A percentile compares a stretch with the other conserved stretches of the same genome.
phyloP scores from a whole-genome alignment of 306 rosid species.

The Cucurbita pepo region DNA sequence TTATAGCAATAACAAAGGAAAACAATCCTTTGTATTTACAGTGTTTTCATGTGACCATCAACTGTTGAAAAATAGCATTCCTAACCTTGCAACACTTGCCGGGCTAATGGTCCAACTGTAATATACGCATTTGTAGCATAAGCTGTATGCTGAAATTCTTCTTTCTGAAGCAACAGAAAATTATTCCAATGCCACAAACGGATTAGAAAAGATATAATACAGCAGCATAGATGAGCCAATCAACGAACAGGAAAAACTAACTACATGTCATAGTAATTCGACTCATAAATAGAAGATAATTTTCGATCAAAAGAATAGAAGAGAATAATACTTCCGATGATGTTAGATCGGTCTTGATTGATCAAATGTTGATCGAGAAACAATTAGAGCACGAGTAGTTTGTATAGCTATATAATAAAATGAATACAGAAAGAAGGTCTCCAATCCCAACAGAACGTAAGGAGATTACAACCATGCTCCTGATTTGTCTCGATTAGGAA shows the following conservation, averaged over 20 bases:
- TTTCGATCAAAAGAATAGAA: neutral
- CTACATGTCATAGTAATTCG: neutral
- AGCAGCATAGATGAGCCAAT: neutral
- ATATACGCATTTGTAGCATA: slow-evolving; percentile 80
- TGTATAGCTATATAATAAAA: neutral
- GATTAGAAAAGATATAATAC: neutral
- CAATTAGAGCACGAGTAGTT: neutral
- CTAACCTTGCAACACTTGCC: slow-evolving; percentile 64
- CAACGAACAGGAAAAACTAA: neutral
- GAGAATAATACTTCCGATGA: neutral
- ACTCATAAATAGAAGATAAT: neutral
- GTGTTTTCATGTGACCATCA: neutral
- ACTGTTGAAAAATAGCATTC: neutral
- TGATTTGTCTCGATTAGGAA: neutral
- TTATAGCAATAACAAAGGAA: neutral
- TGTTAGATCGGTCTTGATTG: neutral
- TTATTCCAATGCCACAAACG: slow-evolving; percentile 4
- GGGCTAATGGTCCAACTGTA: slow-evolving; percentile 50
- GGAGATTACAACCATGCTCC: neutral
- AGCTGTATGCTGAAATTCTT: slow-evolving; percentile 93
- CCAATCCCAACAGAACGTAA: neutral
- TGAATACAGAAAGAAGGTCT: neutral
- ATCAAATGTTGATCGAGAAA: neutral
- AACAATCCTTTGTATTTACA: neutral
- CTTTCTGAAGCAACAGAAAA: slow-evolving; percentile 47